Base-by-base conservation (phyloP, 2,329 filamentous ascomycete genomes). In the Aquanectria penicillioides region DNA sequence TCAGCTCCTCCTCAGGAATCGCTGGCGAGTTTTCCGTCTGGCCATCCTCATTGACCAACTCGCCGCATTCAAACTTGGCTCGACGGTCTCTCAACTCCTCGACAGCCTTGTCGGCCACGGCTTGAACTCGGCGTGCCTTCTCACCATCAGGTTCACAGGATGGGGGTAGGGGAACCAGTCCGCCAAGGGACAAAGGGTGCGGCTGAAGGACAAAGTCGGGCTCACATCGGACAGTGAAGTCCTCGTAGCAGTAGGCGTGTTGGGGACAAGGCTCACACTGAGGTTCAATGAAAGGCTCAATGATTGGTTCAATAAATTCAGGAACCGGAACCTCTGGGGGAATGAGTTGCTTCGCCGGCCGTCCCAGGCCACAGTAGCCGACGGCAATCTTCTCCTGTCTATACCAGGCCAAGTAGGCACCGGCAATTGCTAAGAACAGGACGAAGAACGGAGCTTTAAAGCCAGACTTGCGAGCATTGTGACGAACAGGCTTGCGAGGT, bases 81-180 rank as follows among this genome's bases (percentile, higher is more conserved):
- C 92, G 88, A 34, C 92, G 88, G 66, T 97, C 88, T 51, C 95
- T 86, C 44, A 99, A 84, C 68, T 94, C 90, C 69, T 97, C 93
- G 4, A 98, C 85, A 2, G 92, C 93, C 74, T 89, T 91, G 73
- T 98, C 90, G 7, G 94, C 93, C 13, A 99, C 93, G 17, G 89
- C 87, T 70, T 94, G 92, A 44, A 98, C 90, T 15, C 91, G 90
- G 33, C 92, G 88, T 7, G 90, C 92, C 75, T 97, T 97, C 70
- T 96, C 93, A 60, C 93, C 93, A 75, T 99, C 96, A 0, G 95
- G 91, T 76, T 97, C 94, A 75, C 95, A 99, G 5, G 92, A 94
- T 2, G 96, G 94, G 6, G 94, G 88, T 8, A 99, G 79, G 7
- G 95, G 95, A 5, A 98, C 71, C 4, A 96, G 72, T 0, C 95